Evolutionary conservation across 768 basidiomycete species (phyloP).

Genomic region (Tephrocybe sp.): DNA sequence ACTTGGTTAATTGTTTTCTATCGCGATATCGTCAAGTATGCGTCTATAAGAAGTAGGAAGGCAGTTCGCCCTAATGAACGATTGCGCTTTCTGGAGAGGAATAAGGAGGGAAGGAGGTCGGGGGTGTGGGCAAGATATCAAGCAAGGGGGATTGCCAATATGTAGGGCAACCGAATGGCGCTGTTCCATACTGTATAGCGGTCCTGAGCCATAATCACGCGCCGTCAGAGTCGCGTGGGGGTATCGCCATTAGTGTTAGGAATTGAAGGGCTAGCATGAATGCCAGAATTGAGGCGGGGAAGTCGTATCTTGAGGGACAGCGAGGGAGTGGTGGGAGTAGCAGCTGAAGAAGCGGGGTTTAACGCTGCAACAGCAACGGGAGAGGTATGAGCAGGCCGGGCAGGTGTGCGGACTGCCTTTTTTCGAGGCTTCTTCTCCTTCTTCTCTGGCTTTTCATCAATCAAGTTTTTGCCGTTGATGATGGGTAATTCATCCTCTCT

Average conservation of each 20-base stretch:
- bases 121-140: no score
- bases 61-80: no score
- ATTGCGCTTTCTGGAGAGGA: no score
- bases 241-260: conserved; percentile 25
- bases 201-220: not conserved
- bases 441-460: conserved; percentile 25
- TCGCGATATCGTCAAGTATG: no score
- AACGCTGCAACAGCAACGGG: conserved; percentile 15
- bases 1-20: no score
- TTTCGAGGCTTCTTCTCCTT: conserved; percentile 25
- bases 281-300: conserved; percentile 40
- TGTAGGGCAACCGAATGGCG: no score
- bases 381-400: conserved; percentile 18
- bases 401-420: conserved; percentile 33
- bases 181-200: no score
- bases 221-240: conserved; percentile 22
- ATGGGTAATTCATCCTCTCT: conserved; percentile 36
- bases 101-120: no score
- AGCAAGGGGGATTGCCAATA: no score
- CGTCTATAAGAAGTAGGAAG: no score
- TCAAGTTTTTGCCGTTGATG: conserved; percentile 15
- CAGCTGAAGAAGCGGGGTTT: conserved; percentile 23
- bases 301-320: conserved; percentile 60
- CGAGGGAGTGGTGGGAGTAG: conserved; percentile 40
- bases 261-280: conserved; percentile 18